Conservation (phyloP, 352 stramenopile genomes). For the Thalassiosira oceanica region DNA sequence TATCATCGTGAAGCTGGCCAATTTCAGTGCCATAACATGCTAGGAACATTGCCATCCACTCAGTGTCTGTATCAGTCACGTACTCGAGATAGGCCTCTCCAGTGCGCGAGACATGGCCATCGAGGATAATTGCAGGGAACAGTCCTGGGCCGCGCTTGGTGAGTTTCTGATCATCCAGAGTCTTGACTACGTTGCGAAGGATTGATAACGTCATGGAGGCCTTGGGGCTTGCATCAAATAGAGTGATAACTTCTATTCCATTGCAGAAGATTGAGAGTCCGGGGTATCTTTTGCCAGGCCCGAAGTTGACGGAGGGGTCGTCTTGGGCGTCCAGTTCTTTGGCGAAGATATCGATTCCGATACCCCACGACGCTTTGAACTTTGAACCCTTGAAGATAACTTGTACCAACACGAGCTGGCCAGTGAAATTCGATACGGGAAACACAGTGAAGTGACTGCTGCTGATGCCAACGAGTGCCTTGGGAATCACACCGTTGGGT, state of each 20-base stretch:
- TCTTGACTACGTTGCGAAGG: too few relatives aligned
- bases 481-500: constrained; percentile 11
- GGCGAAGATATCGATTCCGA: constrained; percentile 33
- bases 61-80: neutral
- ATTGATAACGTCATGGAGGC: too few relatives aligned
- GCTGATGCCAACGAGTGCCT: constrained; percentile 14
- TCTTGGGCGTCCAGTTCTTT: neutral
- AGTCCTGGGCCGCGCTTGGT: neutral
- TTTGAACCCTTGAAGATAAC: constrained; percentile 23
- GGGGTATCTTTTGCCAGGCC: constrained; percentile 1
- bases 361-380: constrained; percentile 1
- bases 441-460: constrained; percentile 19
- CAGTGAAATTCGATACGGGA: constrained; percentile 14
- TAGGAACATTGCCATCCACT: neutral
- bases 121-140: constrained; percentile 2
- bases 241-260: too few relatives aligned
- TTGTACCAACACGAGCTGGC: constrained; percentile 4
- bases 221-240: too few relatives aligned
- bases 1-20: constrained; percentile 3
- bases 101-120: constrained; percentile 3
- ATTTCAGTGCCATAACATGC: neutral
- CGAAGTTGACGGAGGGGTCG: neutral
- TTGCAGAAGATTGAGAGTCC: neutral
- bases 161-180: too few relatives aligned
- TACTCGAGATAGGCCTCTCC: constrained; percentile 3